phyloP scores from a whole-genome alignment of 2,329 filamentous ascomycete genomes.

The Tolypocladium tundrense region DNA sequence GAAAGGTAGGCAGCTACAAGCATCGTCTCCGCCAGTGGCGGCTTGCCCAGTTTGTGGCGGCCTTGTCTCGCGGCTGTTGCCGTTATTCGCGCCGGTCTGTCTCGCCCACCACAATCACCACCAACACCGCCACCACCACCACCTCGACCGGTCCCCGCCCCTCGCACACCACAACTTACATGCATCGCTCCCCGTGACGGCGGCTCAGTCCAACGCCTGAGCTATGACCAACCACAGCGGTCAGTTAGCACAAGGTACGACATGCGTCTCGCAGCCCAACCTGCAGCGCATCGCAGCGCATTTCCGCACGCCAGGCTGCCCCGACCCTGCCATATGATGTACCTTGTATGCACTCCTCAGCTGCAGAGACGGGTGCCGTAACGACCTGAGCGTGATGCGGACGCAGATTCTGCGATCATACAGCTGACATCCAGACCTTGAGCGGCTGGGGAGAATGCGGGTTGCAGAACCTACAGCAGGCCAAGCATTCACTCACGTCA shows the following conservation, averaged over 20 bases:
- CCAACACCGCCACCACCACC: neutral
- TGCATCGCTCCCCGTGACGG: conserved; percentile 1
- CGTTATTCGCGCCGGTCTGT: neutral
- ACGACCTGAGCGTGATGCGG: neutral
- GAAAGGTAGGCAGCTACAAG: neutral
- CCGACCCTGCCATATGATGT: neutral
- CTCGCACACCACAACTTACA: neutral
- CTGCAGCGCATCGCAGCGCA: neutral
- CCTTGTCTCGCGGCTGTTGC: neutral
- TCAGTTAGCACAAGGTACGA: neutral
- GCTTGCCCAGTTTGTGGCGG: neutral
- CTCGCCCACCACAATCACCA: neutral
- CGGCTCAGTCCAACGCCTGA: neutral
- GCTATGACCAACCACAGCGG: neutral
- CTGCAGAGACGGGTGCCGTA: neutral
- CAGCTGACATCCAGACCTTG: neutral
- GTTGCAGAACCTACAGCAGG: neutral
- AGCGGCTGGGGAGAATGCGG: neutral
- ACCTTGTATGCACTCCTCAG: neutral
- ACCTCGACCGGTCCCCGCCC: neutral
- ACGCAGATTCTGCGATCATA: neutral
- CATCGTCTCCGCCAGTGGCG: neutral
- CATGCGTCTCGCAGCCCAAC: neutral
- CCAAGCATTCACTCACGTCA: neutral
- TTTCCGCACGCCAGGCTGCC: neutral